Evolutionary conservation across 306 rosid genomes (phyloP), one percentile per base, ranked within the genome.

Genomic region (Vigna radiata): DNA sequence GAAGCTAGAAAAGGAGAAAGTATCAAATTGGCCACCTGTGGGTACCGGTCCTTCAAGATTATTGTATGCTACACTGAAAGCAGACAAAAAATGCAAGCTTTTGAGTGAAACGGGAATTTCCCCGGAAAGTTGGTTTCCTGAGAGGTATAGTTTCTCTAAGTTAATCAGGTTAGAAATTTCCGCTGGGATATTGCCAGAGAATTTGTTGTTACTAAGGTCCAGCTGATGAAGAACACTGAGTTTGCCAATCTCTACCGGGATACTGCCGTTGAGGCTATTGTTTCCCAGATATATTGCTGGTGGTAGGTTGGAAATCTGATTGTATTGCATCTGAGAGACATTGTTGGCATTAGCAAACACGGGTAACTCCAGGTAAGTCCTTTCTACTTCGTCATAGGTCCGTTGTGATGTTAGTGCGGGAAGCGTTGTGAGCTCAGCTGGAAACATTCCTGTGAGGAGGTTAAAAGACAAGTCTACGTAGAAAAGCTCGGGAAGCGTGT

Each of bases 11-110:
- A 46, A 25, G 8, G 88, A 18, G 71, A 93, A 93, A 37, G 97
- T 93, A 76, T 86, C 84, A 80, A 93, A 93, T 72, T 93, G 97
- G 67, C 89, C 85, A 39, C 97, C 94, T 16, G 81, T 58, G 56
- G 97, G 97, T 73, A 93, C 77, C 43, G 81, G 84, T 67, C 97
- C 96, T 52, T 81, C 82, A 76, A 93, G 97, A 80, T 88, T 59
- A 75, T 93, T 93, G 86, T 55, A 12, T 53, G 97, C 92, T 58
- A 93, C 96, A 66, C 76, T 90, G 73, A 93, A 90, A 52, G 16
- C 81, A 36, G 97, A 93, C 88, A 93, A 70, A 87, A 93, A 93
- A 83, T 84, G 86, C 68, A 93, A 81, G 29, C 61, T 82, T 71
- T 68, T 86, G 52, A 93, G 91, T 25, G 94, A 89, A 71, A 12